Base-by-base conservation (phyloP, 495 filamentous ascomycete genomes). In the Echria macrotheca region DNA sequence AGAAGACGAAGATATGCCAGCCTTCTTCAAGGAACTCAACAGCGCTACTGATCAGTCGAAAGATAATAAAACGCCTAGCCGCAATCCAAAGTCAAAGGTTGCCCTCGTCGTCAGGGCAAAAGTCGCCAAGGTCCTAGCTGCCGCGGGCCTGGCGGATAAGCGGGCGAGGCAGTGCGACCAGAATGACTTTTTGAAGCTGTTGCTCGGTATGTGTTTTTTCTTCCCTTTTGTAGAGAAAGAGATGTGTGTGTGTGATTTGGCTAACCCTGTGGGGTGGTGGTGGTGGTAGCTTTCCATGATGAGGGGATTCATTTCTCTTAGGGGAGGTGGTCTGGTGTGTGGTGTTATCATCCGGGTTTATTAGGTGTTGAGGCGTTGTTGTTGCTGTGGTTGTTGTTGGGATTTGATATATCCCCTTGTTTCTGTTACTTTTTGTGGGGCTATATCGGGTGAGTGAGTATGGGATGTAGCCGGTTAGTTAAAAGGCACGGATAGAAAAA, bases 251-350 rank as follows among this genome's bases (percentile, higher is more conserved):
- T n/a, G n/a, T n/a, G n/a, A n/a, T n/a, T n/a, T n/a, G n/a, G n/a
- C n/a, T n/a, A n/a, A n/a, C n/a, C n/a, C n/a, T n/a, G n/a, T n/a
- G n/a, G n/a, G n/a, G n/a, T n/a, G n/a, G n/a, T n/a, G n/a, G n/a
- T n/a, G n/a, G n/a, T n/a, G n/a, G n/a, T 32, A 59, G 25, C 62
- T 24, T 91, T 95, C 68, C 94, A 95, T 64, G 78, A 87, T 49
- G 87, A 95, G 60, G 88, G 88, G 12, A 91, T 96, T 52, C 91
- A 95, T 71, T 97, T 97, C 72, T 87, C 80, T 45, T 95, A n/a
- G n/a, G n/a, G n/a, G n/a, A n/a, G n/a, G n/a, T n/a, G n/a, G n/a
- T n/a, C n/a, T n/a, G n/a, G n/a, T n/a, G n/a, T n/a, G n/a, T n/a
- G n/a, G n/a, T n/a, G n/a, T n/a, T n/a, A n/a, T n/a, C n/a, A n/a